A percentile compares a stretch with the other conserved stretches of the same genome.
These are phyloP conservation scores for Arthrobotrys entomopaga DNA, from an alignment of 2,329 filamentous ascomycete genomes.

Conservation along the genomic window DNA sequence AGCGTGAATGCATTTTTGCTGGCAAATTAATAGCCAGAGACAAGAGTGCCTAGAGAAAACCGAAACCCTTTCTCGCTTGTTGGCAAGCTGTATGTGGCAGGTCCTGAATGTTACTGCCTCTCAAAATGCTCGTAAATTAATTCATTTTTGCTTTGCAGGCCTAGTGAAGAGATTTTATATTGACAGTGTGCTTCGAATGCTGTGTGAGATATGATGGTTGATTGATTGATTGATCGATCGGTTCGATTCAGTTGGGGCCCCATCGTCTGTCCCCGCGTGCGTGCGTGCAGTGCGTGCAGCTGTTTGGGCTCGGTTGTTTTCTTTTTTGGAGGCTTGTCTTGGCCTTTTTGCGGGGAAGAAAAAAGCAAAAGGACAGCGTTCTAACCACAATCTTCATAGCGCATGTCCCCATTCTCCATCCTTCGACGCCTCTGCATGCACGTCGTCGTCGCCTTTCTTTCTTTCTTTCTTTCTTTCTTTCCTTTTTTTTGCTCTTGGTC, in stretches of 20 bases:
- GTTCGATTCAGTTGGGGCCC: no score
- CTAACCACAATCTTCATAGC: no score
- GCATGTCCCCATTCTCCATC: neutral
- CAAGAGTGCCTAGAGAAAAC: neutral
- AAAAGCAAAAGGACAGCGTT: conserved; percentile 23
- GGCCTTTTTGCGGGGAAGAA: conserved; percentile 54
- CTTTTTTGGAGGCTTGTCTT: conserved; percentile 40
- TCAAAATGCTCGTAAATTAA: neutral
- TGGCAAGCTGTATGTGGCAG: conserved; percentile 1
- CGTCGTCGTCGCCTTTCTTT: conserved; percentile 5
- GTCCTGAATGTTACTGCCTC: neutral
- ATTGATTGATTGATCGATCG: neutral
- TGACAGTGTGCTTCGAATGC: conserved; percentile 25
- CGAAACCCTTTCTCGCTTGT: no score
- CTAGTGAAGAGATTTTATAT: conserved; percentile 4
- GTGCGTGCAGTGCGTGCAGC: conserved; percentile 6
- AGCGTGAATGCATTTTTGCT: no score
- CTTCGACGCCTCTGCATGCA: conserved; percentile 1
- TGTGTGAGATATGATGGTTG: conserved; percentile 7
- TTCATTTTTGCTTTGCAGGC: no score
- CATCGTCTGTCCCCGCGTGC: no score
- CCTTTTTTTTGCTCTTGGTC: neutral
- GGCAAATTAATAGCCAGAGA: neutral
- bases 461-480: no score
- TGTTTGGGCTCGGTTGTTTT: conserved; percentile 20